A percentile compares a stretch with the other conserved stretches of the same genome.
Conservation (phyloP, 768 basidiomycete species). For the Pulveroboletus sp. region DNA sequence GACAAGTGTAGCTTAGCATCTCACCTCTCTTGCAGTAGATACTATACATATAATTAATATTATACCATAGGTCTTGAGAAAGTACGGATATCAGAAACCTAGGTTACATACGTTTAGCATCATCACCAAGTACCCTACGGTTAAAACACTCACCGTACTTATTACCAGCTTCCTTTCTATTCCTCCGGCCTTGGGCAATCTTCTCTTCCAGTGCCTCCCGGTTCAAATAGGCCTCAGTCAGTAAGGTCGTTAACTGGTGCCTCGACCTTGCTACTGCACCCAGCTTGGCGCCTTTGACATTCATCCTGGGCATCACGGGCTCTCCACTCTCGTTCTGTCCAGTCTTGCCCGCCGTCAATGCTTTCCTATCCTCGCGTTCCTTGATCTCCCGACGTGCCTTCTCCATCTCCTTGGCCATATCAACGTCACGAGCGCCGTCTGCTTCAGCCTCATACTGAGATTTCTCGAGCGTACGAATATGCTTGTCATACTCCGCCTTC, state of each 20-base stretch:
- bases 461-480: conserved; percentile 71
- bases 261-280: conserved; percentile 65
- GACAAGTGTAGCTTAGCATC: conserved; percentile 23
- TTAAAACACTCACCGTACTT: conserved; percentile 67
- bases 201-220: conserved; percentile 77
- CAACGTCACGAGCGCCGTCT: conserved; percentile 51
- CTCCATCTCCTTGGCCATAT: conserved; percentile 74
- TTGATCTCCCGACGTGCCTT: conserved; percentile 68
- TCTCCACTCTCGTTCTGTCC: conserved; percentile 39
- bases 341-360: conserved; percentile 57
- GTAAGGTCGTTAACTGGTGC: conserved; percentile 74
- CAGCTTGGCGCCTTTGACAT: conserved; percentile 71
- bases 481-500: conserved; percentile 65
- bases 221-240: conserved; percentile 80
- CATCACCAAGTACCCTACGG: too few relatives aligned
- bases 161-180: conserved; percentile 86
- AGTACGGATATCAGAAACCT: conserved; percentile 21
- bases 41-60: conserved; percentile 17
- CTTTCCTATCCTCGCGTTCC: conserved; percentile 73
- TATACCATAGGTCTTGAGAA: neutral
- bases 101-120: neutral
- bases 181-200: conserved; percentile 78
- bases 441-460: conserved; percentile 48
- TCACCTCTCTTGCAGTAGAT: conserved; percentile 12
- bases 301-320: conserved; percentile 69